Evolutionary conservation across 2,329 filamentous ascomycete genomes (phyloP).

Genomic region (Ustilaginoidea virens): DNA sequence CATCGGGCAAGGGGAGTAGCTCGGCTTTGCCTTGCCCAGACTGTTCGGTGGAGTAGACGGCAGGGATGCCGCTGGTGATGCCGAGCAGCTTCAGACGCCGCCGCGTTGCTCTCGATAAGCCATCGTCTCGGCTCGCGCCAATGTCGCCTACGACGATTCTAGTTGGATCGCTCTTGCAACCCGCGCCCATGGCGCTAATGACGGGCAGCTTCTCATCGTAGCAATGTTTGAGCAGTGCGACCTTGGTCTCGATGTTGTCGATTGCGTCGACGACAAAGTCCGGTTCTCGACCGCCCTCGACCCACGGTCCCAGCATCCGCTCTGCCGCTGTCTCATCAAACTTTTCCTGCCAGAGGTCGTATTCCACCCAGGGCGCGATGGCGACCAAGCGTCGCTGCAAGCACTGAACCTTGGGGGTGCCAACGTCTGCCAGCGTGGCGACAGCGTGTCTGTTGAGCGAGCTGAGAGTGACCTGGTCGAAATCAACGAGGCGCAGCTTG

Average conservation of each 20-base stretch:
- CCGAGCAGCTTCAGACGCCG: conserved; percentile 64
- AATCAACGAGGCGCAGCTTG: conserved; percentile 81
- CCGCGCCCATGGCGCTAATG: conserved; percentile 91
- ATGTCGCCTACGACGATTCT: conserved; percentile 86
- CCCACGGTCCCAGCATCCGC: conserved; percentile 53
- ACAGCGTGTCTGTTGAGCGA: conserved; percentile 93
- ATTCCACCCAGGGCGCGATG: conserved; percentile 80
- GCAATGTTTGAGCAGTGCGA: conserved; percentile 79
- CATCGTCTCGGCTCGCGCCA: conserved; percentile 72
- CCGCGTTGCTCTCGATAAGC: conserved; percentile 71
- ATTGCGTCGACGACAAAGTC: conserved; percentile 95
- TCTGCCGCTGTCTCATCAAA: conserved; percentile 56
- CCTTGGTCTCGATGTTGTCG: conserved; percentile 96
- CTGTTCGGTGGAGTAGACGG: conserved; percentile 86
- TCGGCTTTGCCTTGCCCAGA: conserved; percentile 82
- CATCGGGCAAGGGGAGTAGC: conserved; percentile 71
- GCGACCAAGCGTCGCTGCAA: conserved; percentile 67
- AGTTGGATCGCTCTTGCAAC: conserved; percentile 78
- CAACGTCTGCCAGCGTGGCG: conserved; percentile 85
- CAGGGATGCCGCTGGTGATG: conserved; percentile 72
- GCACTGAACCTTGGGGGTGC: conserved; percentile 79
- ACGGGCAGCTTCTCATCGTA: conserved; percentile 62
- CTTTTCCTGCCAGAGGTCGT: conserved; percentile 74
- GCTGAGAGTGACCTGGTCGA: conserved; percentile 91
- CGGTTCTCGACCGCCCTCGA: conserved; percentile 44